Conservation (phyloP, 2,329 filamentous ascomycete genomes). For the Trichoderma hamatum region DNA sequence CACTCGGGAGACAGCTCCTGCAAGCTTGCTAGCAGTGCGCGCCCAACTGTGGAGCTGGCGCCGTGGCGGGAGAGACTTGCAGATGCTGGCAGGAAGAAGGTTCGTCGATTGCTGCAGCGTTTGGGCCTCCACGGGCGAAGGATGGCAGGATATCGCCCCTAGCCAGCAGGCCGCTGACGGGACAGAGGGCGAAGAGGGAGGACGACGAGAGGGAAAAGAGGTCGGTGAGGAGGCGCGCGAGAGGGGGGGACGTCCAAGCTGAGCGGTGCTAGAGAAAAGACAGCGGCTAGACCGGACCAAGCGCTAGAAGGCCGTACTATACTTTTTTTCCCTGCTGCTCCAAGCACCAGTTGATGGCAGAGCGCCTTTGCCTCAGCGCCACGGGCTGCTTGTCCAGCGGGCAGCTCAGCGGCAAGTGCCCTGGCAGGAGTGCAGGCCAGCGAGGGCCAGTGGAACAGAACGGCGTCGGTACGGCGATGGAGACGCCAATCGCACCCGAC, state of each 20-base stretch:
- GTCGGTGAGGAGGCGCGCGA: neutral
- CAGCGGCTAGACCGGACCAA: constrained; percentile 11
- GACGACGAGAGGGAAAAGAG: constrained; percentile 1
- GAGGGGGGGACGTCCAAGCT: constrained; percentile 2
- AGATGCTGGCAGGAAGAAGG: constrained; percentile 19
- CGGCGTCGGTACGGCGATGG: neutral
- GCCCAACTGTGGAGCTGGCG: constrained; percentile 31
- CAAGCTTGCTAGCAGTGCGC: constrained; percentile 37
- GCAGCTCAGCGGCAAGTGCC: constrained; percentile 22
- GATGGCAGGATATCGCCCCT: constrained; percentile 21
- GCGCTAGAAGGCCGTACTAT: constrained; percentile 7
- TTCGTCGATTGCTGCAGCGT: constrained; percentile 26
- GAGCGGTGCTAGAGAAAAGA: neutral
- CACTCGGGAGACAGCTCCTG: constrained; percentile 27
- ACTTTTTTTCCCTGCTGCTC: neutral
- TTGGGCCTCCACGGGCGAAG: constrained; percentile 23
- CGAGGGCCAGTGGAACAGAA: neutral
- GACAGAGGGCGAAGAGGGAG: constrained; percentile 7
- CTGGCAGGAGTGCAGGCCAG: constrained; percentile 2
- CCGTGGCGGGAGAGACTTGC: constrained; percentile 21
- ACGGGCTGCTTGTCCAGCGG: neutral
- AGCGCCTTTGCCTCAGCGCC: constrained; percentile 5
- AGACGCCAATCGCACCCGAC: constrained; percentile 10
- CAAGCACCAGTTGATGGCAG: neutral
- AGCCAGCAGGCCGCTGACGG: constrained; percentile 16